Base-by-base conservation (phyloP, 345 rosid genomes). In the Viola odorata region DNA sequence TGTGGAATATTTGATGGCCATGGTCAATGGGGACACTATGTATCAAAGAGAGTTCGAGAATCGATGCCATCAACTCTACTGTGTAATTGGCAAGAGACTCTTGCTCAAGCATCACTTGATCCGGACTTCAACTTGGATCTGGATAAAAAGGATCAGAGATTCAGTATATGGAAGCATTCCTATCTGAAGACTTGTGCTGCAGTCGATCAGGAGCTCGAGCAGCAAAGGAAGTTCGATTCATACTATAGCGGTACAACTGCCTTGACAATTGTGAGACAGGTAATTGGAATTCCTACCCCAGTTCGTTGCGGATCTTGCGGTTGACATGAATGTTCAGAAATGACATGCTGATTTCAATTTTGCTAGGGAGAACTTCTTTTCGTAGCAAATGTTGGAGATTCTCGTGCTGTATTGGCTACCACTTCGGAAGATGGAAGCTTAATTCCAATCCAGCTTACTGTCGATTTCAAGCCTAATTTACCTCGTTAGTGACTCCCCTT, bases 1-100 rank as follows among this genome's bases (percentile, higher is more conserved):
- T 92, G 98, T 50, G 98, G 98, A 66, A 82, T 92, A 72, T 92
- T 87, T 58, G 97, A 92, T 66, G 97, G 98, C 58, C 97, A 92
- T 48, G 98, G 97, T 66, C 86, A 84, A 0, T 92, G 98, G 98
- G 98, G 98, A 12, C 98, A 92, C 72, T 89, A 57, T 47, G 98
- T 92, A 40, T 80, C 98, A 2, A 89, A 89, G 65, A 83, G 70
- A 76, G 98, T 92, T 41, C 69, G 90, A 13, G 78, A 92, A 62
- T 78, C 91, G 0, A 71, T 92, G 96, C 96, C 97, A 36, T 23
- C 77, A 13, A 77, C 75, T 47, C 71, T 92, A 70, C 80, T 92
- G 44, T 77, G 81, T 63, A 81, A 81, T 69, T 92, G 95, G 98
- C 96, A 89, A 69, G 96, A 89, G 75, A 72, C 78, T 62, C 79